Evolutionary conservation across 2,329 filamentous ascomycete genomes (phyloP).

Genomic region (Stachybotrys elegans): DNA sequence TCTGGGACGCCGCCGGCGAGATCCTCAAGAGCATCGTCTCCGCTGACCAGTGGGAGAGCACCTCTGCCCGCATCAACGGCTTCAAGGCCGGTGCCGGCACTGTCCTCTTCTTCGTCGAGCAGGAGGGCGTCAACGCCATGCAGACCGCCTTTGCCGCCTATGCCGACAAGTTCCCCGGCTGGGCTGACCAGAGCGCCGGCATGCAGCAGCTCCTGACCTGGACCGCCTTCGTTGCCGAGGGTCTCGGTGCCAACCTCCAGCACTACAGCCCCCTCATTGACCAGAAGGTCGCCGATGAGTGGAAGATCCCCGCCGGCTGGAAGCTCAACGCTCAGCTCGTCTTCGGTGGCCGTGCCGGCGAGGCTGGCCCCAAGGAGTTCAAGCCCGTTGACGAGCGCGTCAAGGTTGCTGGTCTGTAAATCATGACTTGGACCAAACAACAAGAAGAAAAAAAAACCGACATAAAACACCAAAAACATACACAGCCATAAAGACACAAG

Average conservation of each 20-base stretch:
- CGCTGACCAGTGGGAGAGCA: conserved; percentile 54
- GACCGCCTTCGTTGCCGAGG: conserved; percentile 78
- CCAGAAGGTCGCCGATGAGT: conserved; percentile 61
- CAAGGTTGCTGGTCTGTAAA: conserved; percentile 56
- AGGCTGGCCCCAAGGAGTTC: conserved; percentile 59
- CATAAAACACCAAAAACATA: conserved; percentile 6
- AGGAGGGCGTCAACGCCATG: conserved; percentile 57
- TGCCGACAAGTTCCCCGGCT: conserved; percentile 73
- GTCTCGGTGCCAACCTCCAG: conserved; percentile 83
- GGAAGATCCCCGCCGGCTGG: conserved; percentile 69
- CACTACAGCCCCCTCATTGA: conserved; percentile 90
- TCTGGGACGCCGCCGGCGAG: conserved; percentile 72
- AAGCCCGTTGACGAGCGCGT: conserved; percentile 60
- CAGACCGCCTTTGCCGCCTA: conserved; percentile 67
- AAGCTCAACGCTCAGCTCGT: conserved; percentile 78
- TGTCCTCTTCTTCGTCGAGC: conserved; percentile 85
- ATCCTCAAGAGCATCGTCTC: conserved; percentile 52
- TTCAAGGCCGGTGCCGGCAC: conserved; percentile 75
- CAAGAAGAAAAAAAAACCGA: conserved; percentile 3
- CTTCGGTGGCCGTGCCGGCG: conserved; percentile 62
- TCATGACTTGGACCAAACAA: neutral
- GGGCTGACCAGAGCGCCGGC: conserved; percentile 70
- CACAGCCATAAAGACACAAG: conserved; percentile 5
- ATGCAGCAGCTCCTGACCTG: conserved; percentile 77
- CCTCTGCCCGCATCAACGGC: conserved; percentile 33